Base-by-base conservation (phyloP, 116 monocot species). In the Cymodocea nodosa region DNA sequence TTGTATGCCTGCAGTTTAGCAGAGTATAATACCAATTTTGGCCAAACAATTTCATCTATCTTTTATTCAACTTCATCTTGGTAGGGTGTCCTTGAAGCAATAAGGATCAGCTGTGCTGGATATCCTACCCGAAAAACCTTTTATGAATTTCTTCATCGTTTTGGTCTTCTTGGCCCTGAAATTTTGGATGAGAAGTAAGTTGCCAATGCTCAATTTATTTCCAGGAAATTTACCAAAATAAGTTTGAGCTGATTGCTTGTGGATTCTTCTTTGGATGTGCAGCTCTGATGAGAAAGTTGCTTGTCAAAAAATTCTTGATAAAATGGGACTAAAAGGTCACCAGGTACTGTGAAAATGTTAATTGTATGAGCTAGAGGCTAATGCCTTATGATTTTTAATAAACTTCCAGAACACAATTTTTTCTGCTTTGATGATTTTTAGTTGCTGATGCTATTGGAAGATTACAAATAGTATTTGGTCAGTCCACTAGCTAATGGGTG, bases 11-110 rank as follows among this genome's bases (percentile, higher is more conserved):
- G 37, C 1, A 18, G n/a, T 40, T 36, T 62, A 30, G 17, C 35
- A 35, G 5, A 20, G 20, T 48, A 3, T 17, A 13, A 35, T 12
- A 6, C 17, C 57, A 59, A 18, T 48, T 18, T n/a, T 59, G 16
- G 39, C 19, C 24, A 30, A 48, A 39, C n/a, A 15, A 62, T 18
- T 18, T n/a, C 36, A 37, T 62, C 36, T 62, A 3, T n/a, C 37
- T 62, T 62, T 36, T 11, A 40, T 62, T n/a, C 16, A 30, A 30
- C 30, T 30, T 30, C 30, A 30, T 62, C n/a, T 59, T 59, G 49
- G 0, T 62, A 87, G 86, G 86, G 86, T 70, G 86, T 87, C 56
- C 83, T 87, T 74, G 86, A 87, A 77, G 86, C 86, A 66, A 87
- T 87, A 60, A 65, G 83, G 35, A 87, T 87, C 56, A 87, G 86